phyloP scores from a whole-genome alignment of 331 rosid genomes.

The Telfairia occidentalis region DNA sequence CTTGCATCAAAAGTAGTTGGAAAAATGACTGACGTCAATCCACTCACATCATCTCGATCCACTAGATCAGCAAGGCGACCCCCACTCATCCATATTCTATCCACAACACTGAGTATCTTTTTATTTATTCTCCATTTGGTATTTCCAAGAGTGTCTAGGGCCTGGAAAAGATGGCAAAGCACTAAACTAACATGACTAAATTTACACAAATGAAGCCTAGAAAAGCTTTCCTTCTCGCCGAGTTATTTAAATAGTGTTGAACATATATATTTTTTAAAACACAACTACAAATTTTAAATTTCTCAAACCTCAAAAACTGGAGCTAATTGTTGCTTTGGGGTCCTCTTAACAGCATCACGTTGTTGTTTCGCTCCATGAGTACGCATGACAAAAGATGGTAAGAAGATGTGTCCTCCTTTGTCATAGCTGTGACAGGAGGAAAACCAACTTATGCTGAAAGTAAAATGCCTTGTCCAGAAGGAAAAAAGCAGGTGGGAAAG shows the following conservation, averaged over 20 bases:
- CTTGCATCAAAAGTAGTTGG: not conserved
- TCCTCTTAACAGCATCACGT: slow-evolving; percentile 74
- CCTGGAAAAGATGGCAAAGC: slow-evolving; percentile 31
- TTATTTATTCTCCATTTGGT: slow-evolving; percentile 84
- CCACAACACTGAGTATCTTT: slow-evolving; percentile 58
- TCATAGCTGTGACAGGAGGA: slow-evolving; percentile 55
- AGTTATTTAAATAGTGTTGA: not conserved
- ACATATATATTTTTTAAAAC: not conserved
- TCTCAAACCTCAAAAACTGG: slow-evolving; percentile 71
- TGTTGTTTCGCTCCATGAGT: slow-evolving; percentile 84
- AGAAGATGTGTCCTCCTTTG: slow-evolving; percentile 77
- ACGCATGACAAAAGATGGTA: slow-evolving; percentile 89
- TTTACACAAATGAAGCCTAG: not conserved
- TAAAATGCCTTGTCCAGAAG: not conserved
- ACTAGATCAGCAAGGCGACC: slow-evolving; percentile 86
- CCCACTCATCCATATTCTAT: slow-evolving; percentile 84
- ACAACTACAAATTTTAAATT: slow-evolving; percentile 4
- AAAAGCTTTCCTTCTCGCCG: not conserved
- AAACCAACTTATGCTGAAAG: slow-evolving; percentile 11
- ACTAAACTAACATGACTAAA: slow-evolving; percentile 7
- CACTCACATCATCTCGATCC: slow-evolving; percentile 79
- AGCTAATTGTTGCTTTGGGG: slow-evolving; percentile 56
- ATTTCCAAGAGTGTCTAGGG: slow-evolving; percentile 75
- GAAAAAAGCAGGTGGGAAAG: not conserved
- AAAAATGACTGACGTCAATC: not conserved